Evolutionary conservation across 257 asterid species (phyloP).

Genomic region (Solanum virginianum): DNA sequence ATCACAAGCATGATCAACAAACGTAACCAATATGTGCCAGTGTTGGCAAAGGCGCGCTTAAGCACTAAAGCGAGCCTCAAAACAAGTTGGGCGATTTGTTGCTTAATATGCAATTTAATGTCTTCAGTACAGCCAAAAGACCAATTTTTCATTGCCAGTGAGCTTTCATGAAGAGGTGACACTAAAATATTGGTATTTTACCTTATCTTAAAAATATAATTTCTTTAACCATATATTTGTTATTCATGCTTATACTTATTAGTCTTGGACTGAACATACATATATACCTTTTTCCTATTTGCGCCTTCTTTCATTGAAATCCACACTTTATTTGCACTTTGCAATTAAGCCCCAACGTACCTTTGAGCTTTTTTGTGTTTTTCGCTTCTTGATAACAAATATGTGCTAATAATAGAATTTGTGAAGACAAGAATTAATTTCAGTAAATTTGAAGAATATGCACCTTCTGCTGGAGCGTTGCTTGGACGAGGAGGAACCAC

Average conservation of each 20-base stretch:
- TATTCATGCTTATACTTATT: too few relatives aligned
- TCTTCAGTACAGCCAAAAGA: neutral
- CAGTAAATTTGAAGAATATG: neutral
- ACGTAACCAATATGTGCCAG: neutral
- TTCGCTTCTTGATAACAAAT: neutral
- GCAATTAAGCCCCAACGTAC: too few relatives aligned
- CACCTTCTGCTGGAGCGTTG: conserved; percentile 65
- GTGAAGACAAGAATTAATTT: neutral
- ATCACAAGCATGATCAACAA: neutral
- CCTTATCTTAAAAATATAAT: neutral
- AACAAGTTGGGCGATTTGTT: neutral
- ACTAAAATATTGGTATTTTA: neutral
- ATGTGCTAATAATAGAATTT: neutral
- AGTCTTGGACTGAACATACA: too few relatives aligned
- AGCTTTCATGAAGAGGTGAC: neutral
- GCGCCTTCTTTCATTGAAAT: too few relatives aligned
- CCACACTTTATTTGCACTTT: too few relatives aligned
- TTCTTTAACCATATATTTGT: too few relatives aligned
- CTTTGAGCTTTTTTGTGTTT: too few relatives aligned
- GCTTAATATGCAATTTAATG: neutral
- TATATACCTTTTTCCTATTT: too few relatives aligned
- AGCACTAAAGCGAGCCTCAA: neutral
- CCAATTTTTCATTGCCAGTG: neutral
- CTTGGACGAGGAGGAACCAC: conserved; percentile 29
- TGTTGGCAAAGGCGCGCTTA: neutral